Evolutionary conservation across 1,284 basidiomycete genomes (phyloP), one percentile per base, ranked within the genome.

Genomic region (Puccinia coronata): DNA sequence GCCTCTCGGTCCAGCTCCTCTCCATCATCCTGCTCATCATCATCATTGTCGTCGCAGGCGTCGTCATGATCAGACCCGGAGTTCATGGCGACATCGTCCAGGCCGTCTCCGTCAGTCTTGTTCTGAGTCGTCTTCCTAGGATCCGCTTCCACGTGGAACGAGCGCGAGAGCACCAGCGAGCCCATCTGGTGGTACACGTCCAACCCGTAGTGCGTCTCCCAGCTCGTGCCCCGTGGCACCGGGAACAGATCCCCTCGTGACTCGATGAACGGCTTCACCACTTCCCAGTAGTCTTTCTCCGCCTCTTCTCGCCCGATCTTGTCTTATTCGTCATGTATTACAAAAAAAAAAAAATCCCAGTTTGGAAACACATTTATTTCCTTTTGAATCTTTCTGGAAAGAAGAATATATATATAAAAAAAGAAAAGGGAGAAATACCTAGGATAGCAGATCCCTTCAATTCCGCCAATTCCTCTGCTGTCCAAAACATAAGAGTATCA

Each of bases 401-500:
- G n/a, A 16, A 25, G 5, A 11, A 59, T 59, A 12, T 59, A 34
- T 34, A 34, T 18, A 4, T 59, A 8, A 11, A 12, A 78, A 55
- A 53, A 28, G 31, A 53, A 9, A 63, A 69, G 31, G 12, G 25
- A 57, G 2, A 23, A 69, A 12, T 86, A 94, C 94, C 90, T 89
- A 92, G 89, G 86, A 99, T 91, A 47, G 92, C 90, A 53, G 95
- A 97, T 0, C 95, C 97, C 82, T 88, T 86, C 9, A 99, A 89
- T 84, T 93, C 91, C n/a, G 87, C 86, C 3, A 96, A 87, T 79
- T 98, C 93, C 1, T 89, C 88, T 0, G 89, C 88, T 41, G 85
- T 87, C 97, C 96, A 99, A 86, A 98, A 97, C 94, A 99, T 98
- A 0, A 96, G 94, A 0, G 95, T 96, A 83, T 92, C 90, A 85